Evolutionary conservation across 2,329 filamentous ascomycete species (phyloP), one percentile per base, ranked within the genome.

Genomic region (Epichloe amarillans): DNA sequence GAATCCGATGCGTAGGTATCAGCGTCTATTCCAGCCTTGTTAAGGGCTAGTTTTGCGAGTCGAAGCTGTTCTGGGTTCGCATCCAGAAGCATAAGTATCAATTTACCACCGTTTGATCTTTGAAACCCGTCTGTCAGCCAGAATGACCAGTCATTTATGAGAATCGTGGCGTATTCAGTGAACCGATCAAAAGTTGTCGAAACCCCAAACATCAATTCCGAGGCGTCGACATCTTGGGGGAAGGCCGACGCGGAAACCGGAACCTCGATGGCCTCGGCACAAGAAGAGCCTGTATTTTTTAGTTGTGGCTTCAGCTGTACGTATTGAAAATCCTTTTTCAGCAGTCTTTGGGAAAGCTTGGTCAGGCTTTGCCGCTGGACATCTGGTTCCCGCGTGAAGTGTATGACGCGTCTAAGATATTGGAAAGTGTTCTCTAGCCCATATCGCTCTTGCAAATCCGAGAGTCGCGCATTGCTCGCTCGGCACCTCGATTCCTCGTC

Each of bases 51-150:
- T 67, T 55, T 65, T 66, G 5, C 73, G 70, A 37, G 73, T 66
- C 37, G 69, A 61, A 79, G 68, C 60, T 79, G 68, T 30, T 70
- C 66, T 40, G 73, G 67, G 8, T 66, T 70, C 7, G 76, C 76
- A 53, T 76, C 74, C 15, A 78, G 59, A 4, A 80, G 69, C 56
- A 75, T 66, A 5, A 80, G 64, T 19, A 80, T 59, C 49, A 80
- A 63, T 59, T 77, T 77, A 44, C 69, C 76, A 21, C 76, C 76
- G 54, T 80, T 80, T 19, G 75, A 75, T 47, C 69, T 64, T 43
- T 75, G 74, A 42, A 70, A 68, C 49, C 73, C 71, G 57, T 80
- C 72, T 1, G 76, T 80, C 54, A 80, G 66, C 76, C 76, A 80
- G 61, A 75, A 77, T 2, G 72, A 69, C 76, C 76, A 80, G 58